These are phyloP conservation scores for Pseudozyma pruni DNA, from an alignment of 1,284 basidiomycete genomes.

Conservation along the genomic window DNA sequence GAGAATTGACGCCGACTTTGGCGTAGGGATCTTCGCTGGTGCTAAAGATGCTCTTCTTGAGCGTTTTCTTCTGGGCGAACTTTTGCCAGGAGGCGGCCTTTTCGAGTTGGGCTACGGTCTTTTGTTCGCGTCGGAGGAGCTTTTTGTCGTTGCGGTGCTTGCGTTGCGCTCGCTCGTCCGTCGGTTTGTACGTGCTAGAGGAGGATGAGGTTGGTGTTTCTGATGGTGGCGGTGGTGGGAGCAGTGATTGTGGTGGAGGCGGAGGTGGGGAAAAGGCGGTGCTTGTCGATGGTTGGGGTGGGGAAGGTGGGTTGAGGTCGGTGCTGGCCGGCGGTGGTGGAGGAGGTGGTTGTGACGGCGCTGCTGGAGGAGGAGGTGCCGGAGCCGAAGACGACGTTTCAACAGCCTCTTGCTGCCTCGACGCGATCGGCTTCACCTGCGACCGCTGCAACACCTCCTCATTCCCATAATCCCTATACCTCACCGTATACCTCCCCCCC, in stretches of 20 bases:
- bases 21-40: constrained; percentile 93
- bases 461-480: constrained; percentile 93
- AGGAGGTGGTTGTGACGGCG: background rate
- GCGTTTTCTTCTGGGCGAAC: constrained; percentile 79
- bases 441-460: constrained; percentile 85
- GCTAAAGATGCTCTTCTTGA: constrained; percentile 82
- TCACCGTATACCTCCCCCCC: constrained; percentile 81
- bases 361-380: background rate
- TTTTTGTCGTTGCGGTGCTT: constrained; percentile 97
- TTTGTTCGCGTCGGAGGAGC: constrained; percentile 82
- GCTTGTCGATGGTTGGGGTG: constrained; percentile 1
- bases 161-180: constrained; percentile 49
- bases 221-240: constrained; percentile 1
- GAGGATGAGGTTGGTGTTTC: constrained; percentile 66
- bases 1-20: constrained; percentile 70
- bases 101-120: constrained; percentile 86
- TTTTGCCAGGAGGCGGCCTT: constrained; percentile 96
- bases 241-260: constrained; percentile 1
- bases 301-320: background rate
- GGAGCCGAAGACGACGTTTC: background rate
- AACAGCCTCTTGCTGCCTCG: too few species aligned
- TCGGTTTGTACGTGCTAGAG: too few species aligned
- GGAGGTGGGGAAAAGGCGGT: constrained; percentile 12
- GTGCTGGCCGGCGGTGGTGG: background rate
- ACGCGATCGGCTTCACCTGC: constrained; percentile 76